These are phyloP conservation scores for Blastobotrys chiropterorum DNA, from an alignment of 805 yeast species.

Conservation along the genomic window DNA sequence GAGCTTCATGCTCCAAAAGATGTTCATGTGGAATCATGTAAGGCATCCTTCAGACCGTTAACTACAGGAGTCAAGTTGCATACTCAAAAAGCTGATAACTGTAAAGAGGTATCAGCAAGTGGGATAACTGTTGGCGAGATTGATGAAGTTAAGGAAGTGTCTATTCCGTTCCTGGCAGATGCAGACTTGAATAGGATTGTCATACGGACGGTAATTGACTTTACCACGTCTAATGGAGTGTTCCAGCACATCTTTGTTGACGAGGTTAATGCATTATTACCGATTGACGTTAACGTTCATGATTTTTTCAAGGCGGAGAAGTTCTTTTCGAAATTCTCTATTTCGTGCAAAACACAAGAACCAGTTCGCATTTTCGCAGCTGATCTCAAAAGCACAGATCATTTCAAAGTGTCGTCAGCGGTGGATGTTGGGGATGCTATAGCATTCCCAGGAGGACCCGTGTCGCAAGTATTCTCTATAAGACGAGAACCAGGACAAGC, in stretches of 20 bases:
- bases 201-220: conserved; percentile 24
- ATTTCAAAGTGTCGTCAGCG: conserved; percentile 32
- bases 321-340: conserved; percentile 61
- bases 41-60: conserved; percentile 5
- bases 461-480: conserved; percentile 54
- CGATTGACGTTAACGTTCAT: conserved; percentile 71
- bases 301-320: conserved; percentile 58
- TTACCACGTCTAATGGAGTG: conserved; percentile 18
- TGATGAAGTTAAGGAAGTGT: conserved; percentile 13
- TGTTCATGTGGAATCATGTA: conserved; percentile 1
- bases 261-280: conserved; percentile 46
- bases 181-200: conserved; percentile 20
- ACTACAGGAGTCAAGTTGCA: conserved; percentile 4
- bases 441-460: conserved; percentile 67
- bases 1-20: conserved; percentile 8
- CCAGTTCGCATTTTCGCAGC: conserved; percentile 53
- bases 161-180: conserved; percentile 28
- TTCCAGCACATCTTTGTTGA: conserved; percentile 21
- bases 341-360: conserved; percentile 48
- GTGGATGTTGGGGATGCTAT: conserved; percentile 27
- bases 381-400: conserved; percentile 32
- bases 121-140: conserved; percentile 10
- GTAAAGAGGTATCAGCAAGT: background rate
- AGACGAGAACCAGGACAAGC: conserved; percentile 22
- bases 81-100: background rate